These are phyloP conservation scores for Musa itinerans DNA, from an alignment of 176 grass and related monocot species.

Conservation along the genomic window DNA sequence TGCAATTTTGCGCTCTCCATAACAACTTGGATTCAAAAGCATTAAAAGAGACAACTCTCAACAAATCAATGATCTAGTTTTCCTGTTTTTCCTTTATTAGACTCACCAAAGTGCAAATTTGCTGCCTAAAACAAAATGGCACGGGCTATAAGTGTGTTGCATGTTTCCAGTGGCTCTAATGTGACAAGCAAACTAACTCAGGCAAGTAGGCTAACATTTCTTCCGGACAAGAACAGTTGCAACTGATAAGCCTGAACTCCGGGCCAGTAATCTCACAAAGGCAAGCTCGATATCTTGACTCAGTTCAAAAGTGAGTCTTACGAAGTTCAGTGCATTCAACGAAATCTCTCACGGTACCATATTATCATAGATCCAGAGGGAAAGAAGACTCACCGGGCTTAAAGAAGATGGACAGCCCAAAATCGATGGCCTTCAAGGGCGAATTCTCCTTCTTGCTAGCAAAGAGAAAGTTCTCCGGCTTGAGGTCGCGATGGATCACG, in stretches of 20 bases:
- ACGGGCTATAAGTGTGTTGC: neutral
- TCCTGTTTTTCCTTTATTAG: neutral
- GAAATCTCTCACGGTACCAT: neutral
- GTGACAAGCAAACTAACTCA: neutral
- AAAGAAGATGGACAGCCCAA: conserved; percentile 97
- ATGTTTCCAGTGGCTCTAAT: neutral
- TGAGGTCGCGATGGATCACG: conserved; percentile 90
- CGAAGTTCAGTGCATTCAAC: neutral
- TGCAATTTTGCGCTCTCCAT: neutral
- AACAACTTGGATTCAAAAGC: neutral
- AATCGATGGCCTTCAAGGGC: conserved; percentile 90
- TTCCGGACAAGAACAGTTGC: neutral
- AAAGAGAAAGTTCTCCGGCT: conserved; percentile 94
- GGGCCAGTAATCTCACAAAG: neutral
- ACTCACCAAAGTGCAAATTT: neutral
- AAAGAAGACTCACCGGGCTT: conserved; percentile 50
- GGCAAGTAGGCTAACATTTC: neutral
- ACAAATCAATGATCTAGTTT: neutral
- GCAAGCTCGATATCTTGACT: neutral
- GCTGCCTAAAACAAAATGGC: neutral
- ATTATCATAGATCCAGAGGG: neutral
- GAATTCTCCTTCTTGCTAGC: conserved; percentile 98
- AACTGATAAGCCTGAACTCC: neutral
- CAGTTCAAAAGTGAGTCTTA: no score
- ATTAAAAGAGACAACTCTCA: neutral